Evolutionary conservation across 169 alveolate genomes (phyloP), one percentile per base, ranked within the genome.

Genomic region (Eimeria maxima): DNA sequence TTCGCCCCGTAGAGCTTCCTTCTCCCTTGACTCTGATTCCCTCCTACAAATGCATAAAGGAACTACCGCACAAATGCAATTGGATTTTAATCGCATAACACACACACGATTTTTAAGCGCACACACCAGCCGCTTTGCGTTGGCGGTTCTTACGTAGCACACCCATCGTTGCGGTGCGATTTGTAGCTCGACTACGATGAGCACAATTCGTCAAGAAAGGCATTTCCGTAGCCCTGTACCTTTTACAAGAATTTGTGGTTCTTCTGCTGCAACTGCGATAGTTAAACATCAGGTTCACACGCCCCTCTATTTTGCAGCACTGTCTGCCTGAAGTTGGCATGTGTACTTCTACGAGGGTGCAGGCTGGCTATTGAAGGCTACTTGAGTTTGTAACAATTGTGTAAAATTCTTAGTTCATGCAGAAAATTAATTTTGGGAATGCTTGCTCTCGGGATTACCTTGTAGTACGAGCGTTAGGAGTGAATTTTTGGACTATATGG

Each of bases 151-250:
- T 38, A 2, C 83, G 18, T 38, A 73, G 65, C 88, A 78, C 88
- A 78, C 88, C 63, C 88, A 63, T 24, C 83, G 83, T 33, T 73
- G 83, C 53, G 83, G 83, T 73, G 83, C 83, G 83, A 73, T 14
- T 73, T 73, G 83, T 14, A 33, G 55, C 53, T 18, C 83, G 18
- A 73, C 55, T 14, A 73, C 6, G 83, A 38, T 38, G 53, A 38
- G 38, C 83, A 38, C 16, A 73, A 73, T 20, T 20, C n/a, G 13
- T 16, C 53, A 38, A 5, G n/a, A 73, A 13, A 13, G 33, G 50
- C 83, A 5, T 73, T 73, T 38, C 11, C 20, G 83, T 42, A 38
- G 1, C 16, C 18, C 16, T 5, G 4, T n/a, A 33, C 38, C 50
- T 4, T 16, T 73, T 73, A 14, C 3, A 0, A 4, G 83, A 11